Base-by-base conservation (phyloP, 2,329 filamentous ascomycete species). In the Colletotrichum incanum region DNA sequence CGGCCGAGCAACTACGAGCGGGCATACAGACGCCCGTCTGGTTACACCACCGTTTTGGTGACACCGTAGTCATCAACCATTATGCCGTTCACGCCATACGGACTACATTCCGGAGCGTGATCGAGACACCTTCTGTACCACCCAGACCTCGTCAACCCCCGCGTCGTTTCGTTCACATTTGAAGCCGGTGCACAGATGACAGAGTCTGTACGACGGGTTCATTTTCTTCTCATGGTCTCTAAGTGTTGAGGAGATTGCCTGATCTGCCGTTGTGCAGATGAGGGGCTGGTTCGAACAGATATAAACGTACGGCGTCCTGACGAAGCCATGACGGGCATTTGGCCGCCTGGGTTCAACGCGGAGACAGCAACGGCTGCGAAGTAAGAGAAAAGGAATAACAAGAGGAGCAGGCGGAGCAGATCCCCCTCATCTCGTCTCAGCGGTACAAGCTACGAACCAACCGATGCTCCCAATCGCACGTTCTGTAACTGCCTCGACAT, bases 181-280 rank as follows among this genome's bases (percentile, higher is more conserved):
- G 65, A 59, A 68, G 69, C 65, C 65, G 59, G 69, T 68, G 58
- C 63, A 68, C 43, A 52, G 58, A 43, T 37, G 64, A 37, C 43
- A 14, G 37, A 41, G 45, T 5, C 16, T 18, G 55, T 39, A 45
- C 45, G 45, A 63, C 47, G n/a, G 37, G 50, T 45, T 63, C 68
- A 62, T 55, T 41, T 41, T 39, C 20, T 37, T 8, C 6, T 9
- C 5, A n/a, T 20, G n/a, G 59, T 64, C 52, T 72, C 58, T 45
- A 20, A 3, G 8, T 26, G 12, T 18, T 3, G 43, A 37, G 11
- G 28, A 28, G 67, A 23, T 59, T 47, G 65, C 43, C 34, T 45
- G 58, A 64, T 54, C 52, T 37, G 41, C 64, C 20, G 43, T 55
- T 52, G 39, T 63, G 69, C 58, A 72, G 52, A 23, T 4, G 65